phyloP scores from a whole-genome alignment of 805 yeast species.

The Ogataea paraovalis region DNA sequence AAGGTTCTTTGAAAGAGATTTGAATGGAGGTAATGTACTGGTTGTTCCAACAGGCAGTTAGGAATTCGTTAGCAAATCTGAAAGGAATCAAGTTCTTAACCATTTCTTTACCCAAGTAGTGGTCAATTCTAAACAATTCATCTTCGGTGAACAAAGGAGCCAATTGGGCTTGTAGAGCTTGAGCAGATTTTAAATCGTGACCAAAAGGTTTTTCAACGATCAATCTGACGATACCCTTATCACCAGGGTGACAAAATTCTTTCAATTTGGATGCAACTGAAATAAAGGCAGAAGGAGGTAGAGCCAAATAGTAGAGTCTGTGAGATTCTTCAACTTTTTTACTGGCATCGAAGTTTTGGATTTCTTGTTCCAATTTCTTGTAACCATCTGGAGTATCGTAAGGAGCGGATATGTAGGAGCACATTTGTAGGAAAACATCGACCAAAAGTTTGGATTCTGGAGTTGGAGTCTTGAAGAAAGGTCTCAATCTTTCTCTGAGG shows the following conservation, averaged over 20 bases:
- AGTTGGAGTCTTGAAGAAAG: slow-evolving; percentile 45
- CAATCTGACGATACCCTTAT: slow-evolving; percentile 68
- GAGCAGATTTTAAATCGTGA: slow-evolving; percentile 76
- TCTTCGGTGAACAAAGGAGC: slow-evolving; percentile 88
- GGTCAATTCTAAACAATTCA: slow-evolving; percentile 93
- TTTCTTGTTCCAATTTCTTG: slow-evolving; percentile 46
- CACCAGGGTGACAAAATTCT: slow-evolving; percentile 57
- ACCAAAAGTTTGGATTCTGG: slow-evolving; percentile 36
- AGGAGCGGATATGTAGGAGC: slow-evolving; percentile 70
- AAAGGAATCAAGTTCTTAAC: slow-evolving; percentile 87
- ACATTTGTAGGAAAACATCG: slow-evolving; percentile 61
- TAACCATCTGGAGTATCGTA: slow-evolving; percentile 83
- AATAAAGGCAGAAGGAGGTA: slow-evolving; percentile 91
- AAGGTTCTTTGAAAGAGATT: slow-evolving; percentile 94
- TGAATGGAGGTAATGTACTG: slow-evolving; percentile 76
- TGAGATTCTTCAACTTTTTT: slow-evolving; percentile 51
- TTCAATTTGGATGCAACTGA: slow-evolving; percentile 73
- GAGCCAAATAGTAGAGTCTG: slow-evolving; percentile 85
- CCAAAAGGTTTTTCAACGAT: slow-evolving; percentile 98
- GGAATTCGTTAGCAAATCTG: slow-evolving; percentile 86
- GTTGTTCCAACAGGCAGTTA: slow-evolving; percentile 86
- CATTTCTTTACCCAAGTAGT: slow-evolving; percentile 96
- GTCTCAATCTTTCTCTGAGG: slow-evolving; percentile 61
- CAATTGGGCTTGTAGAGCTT: slow-evolving; percentile 69
- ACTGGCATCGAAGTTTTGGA: slow-evolving; percentile 56